Evolutionary conservation across 805 yeast genomes (phyloP).

Genomic region (Metschnikowia lunata): DNA sequence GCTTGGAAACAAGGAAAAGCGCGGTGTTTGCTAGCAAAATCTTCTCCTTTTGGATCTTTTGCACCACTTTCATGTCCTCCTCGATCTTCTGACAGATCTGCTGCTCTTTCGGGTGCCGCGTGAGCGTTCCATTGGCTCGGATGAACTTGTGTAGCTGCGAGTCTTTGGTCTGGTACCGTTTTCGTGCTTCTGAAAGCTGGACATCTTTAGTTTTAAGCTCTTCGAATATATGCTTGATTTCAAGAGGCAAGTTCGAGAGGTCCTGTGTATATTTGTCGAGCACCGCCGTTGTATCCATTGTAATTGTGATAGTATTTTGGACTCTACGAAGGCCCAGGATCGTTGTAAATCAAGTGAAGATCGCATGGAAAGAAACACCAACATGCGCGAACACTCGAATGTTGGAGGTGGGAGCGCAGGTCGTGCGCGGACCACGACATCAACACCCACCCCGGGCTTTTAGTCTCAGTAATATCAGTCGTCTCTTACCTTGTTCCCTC

Average conservation of each 20-base stretch:
- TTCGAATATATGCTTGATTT: constrained; percentile 71
- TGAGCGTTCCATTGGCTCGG: constrained; percentile 74
- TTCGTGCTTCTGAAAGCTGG: constrained; percentile 59
- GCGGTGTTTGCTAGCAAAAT: constrained; percentile 79
- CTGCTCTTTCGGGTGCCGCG: constrained; percentile 78
- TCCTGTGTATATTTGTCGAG: constrained; percentile 49
- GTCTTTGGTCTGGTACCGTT: constrained; percentile 67
- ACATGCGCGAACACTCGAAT: too few relatives aligned
- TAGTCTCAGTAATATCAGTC: too few relatives aligned
- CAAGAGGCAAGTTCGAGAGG: constrained; percentile 82
- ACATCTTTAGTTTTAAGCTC: constrained; percentile 72
- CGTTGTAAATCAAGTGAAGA: too few relatives aligned
- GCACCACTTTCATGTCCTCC: constrained; percentile 59
- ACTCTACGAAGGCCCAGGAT: too few relatives aligned
- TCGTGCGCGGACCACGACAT: too few relatives aligned
- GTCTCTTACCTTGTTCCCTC: too few relatives aligned
- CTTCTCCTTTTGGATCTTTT: constrained; percentile 70
- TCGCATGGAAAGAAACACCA: too few relatives aligned
- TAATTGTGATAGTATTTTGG: neutral
- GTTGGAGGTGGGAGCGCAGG: too few relatives aligned
- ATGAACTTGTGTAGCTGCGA: constrained; percentile 78
- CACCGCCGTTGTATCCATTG: constrained; percentile 86
- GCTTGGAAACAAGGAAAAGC: constrained; percentile 69
- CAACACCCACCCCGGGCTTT: too few relatives aligned
- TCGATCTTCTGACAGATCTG: constrained; percentile 60